These are phyloP conservation scores for Crucibulum laeve DNA, from an alignment of 768 basidiomycete genomes.

Conservation along the genomic window DNA sequence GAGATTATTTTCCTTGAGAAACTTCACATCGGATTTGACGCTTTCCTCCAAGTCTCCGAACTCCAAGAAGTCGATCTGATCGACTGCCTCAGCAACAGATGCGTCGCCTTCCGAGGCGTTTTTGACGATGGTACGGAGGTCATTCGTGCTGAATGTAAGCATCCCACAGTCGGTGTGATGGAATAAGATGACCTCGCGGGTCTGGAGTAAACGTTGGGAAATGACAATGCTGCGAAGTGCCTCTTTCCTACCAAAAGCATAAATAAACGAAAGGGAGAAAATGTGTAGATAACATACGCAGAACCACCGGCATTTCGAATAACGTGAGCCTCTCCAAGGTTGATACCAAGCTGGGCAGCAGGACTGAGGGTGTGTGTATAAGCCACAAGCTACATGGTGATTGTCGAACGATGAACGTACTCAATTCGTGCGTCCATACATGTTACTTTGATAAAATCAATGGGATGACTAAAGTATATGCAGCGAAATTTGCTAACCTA, in stretches of 20 bases:
- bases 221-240: conserved; percentile 64
- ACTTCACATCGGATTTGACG: conserved; percentile 55
- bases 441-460: conserved; percentile 34
- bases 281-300: conserved; percentile 30
- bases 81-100: conserved; percentile 21
- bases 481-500: conserved; percentile 16
- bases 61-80: conserved; percentile 52
- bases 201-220: conserved; percentile 70
- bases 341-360: conserved; percentile 52
- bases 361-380: conserved; percentile 31
- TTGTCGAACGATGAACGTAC: conserved; percentile 26
- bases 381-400: neutral
- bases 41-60: conserved; percentile 47
- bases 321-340: conserved; percentile 67
- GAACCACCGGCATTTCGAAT: conserved; percentile 72
- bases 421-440: conserved; percentile 77
- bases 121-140: conserved; percentile 48
- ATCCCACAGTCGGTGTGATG: conserved; percentile 76
- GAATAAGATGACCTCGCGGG: conserved; percentile 62
- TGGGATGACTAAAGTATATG: neutral
- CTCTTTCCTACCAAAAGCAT: conserved; percentile 42
- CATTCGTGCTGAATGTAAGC: conserved; percentile 52
- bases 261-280: neutral
- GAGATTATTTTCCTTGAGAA: conserved; percentile 51
- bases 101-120: conserved; percentile 32